Base-by-base conservation (phyloP, 768 basidiomycete genomes). In the Russula olivacea region DNA sequence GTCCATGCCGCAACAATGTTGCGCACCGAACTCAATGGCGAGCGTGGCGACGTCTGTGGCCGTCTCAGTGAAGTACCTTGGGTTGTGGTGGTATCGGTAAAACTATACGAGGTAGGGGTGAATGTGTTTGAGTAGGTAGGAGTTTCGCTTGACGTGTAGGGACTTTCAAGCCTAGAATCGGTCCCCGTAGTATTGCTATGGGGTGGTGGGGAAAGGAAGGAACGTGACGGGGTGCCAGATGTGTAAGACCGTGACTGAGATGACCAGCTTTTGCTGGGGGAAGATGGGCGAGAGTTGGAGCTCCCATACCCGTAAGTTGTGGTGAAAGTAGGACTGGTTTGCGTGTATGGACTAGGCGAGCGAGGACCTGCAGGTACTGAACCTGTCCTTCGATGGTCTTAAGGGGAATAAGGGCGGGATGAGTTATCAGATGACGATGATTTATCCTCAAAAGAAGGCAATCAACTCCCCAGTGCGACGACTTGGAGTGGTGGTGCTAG, bases 1-100 rank as follows among this genome's bases (percentile, higher is more conserved):
- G n/a, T 91, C 89, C 90, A 93, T 9, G 86, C 78, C 0, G 84
- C 82, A 8, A 93, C 86, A 43, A 91, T 83, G 66, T 91, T 91
- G 36, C 88, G 81, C 25, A 93, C 86, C 4, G 86, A 88, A 0
- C 84, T 79, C 30, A 89, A 76, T 1, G 89, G 88, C 4, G 86
- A 88, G 10, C 87, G 81, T 4, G 89, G 87, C 4, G 86, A 84
- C 0, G 71, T 70, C 21, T 87, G 83, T 3, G 85, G 84, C 47
- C 86, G 80, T 43, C 85, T 84, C 19, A 89, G 74, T 0, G 86
- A 74, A 25, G 74, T 78, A 0, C 79, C 80, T 2, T 85, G 81
- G 0, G 75, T 71, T 17, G 70, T 48, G 23, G 52, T 55, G 1
- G 81, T 80, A 1, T 71, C 63, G 6, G 78, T 75, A 3, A 76